Conservation (phyloP, 2,329 filamentous ascomycete genomes). For the Fusarium sp. region DNA sequence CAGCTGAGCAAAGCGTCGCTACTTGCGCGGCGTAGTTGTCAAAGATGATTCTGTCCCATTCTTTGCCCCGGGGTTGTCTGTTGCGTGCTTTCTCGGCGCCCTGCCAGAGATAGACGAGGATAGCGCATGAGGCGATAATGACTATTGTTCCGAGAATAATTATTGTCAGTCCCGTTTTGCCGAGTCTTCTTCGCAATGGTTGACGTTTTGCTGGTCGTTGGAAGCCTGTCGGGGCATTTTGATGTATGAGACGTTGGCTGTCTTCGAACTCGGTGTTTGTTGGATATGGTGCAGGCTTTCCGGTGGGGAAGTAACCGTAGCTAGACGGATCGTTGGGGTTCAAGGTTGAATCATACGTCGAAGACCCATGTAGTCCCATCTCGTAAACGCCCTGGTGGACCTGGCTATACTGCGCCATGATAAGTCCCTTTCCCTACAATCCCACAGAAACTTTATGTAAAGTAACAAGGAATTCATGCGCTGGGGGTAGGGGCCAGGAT, state of each 20-base stretch:
- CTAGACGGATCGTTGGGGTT: background rate
- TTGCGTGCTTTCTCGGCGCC: background rate
- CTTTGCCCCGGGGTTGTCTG: background rate
- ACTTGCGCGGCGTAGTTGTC: background rate
- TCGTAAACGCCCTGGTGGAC: background rate
- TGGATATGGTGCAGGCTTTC: accelerated
- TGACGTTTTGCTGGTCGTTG: background rate
- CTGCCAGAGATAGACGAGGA: constrained; percentile 15
- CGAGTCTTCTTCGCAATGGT: background rate
- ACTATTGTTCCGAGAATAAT: background rate
- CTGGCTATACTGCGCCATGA: constrained; percentile 1
- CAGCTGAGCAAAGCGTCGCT: constrained; percentile 11
- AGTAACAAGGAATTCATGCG: accelerated
- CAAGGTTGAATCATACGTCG: background rate
- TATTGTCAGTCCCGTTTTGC: background rate
- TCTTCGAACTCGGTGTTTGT: background rate
- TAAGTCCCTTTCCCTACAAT: background rate
- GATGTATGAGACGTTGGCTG: background rate
- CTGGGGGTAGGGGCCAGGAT: accelerated
- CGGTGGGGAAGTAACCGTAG: background rate
- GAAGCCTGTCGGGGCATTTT: background rate
- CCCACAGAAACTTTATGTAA: too few species aligned
- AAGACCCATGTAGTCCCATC: accelerated
- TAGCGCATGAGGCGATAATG: background rate
- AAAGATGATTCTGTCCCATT: constrained; percentile 7